Evolutionary conservation across 148 eudicot species (phyloP).

Genomic region (Salicornia ramosissima): DNA sequence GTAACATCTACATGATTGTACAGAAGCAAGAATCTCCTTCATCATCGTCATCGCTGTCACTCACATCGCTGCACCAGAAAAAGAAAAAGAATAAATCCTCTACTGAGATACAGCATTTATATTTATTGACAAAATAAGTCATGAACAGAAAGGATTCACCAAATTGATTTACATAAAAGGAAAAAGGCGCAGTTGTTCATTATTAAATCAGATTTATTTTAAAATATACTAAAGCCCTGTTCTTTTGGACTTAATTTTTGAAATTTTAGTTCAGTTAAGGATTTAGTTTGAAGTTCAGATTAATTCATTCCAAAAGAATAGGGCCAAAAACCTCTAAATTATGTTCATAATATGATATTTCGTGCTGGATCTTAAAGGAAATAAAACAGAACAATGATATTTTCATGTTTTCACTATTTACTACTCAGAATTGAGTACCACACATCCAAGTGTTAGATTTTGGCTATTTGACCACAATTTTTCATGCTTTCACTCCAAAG

Average conservation of each 20-base stretch:
- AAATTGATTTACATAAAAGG: background rate
- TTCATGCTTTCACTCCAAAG: no score
- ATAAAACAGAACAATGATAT: background rate
- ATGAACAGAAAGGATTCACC: background rate
- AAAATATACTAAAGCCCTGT: no score
- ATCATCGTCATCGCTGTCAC: constrained; percentile 42
- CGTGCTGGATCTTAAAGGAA: background rate
- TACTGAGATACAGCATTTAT: constrained; percentile 6
- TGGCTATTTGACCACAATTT: no score
- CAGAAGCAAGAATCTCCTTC: constrained; percentile 41
- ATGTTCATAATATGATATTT: background rate
- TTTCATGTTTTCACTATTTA: background rate
- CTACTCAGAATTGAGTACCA: background rate
- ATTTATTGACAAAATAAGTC: background rate
- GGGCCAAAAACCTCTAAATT: background rate
- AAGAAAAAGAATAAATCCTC: no score
- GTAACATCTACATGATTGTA: constrained; percentile 41
- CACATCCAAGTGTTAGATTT: no score
- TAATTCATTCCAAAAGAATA: no score
- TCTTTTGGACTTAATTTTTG: no score
- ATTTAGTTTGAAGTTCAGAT: no score
- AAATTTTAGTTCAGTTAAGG: no score
- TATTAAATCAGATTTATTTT: background rate
- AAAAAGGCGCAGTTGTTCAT: background rate
- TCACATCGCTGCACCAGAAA: constrained; percentile 39